A percentile compares a stretch with the other conserved stretches of the same genome.
Evolutionary conservation across 192 early-diverging fungal genomes (phyloP).

Genomic region (Helicostylum pulchrum): DNA sequence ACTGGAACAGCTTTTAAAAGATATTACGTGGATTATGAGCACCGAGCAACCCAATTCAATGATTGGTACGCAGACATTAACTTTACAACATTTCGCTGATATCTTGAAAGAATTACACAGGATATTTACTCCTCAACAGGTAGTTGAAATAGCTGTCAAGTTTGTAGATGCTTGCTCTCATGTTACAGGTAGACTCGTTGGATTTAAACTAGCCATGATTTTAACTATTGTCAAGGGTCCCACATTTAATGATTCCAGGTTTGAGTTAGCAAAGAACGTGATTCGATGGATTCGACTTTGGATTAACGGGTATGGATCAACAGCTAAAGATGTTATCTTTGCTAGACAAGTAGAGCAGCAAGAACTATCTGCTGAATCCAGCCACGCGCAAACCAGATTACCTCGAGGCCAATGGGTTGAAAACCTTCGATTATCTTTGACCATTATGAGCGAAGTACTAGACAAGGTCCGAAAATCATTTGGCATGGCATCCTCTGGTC

Average conservation of each 20-base stretch:
- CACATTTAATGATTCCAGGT: conserved; percentile 20
- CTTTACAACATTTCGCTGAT: conserved; percentile 46
- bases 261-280: conserved; percentile 22
- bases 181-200: conserved; percentile 36
- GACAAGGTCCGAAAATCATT: conserved; percentile 35
- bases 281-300: conserved; percentile 27
- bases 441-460: conserved; percentile 34
- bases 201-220: conserved; percentile 31
- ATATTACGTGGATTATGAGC: conserved; percentile 50
- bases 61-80: conserved; percentile 59
- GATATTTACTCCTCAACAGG: conserved; percentile 32
- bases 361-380: neutral
- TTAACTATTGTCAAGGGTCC: conserved; percentile 31
- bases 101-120: conserved; percentile 39
- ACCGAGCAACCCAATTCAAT: conserved; percentile 47
- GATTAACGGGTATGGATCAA: conserved; percentile 36
- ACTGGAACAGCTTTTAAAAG: conserved; percentile 38
- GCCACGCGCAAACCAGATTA: conserved; percentile 22
- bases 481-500: conserved; percentile 17
- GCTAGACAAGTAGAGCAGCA: conserved; percentile 17
- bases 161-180: conserved; percentile 37
- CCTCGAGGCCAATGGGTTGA: conserved; percentile 42
- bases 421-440: conserved; percentile 36
- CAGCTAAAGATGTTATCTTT: conserved; percentile 39
- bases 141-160: conserved; percentile 28